These are phyloP conservation scores for Nitzschia sp. DNA, from an alignment of 108 stramenopile genomes.

Conservation along the genomic window DNA sequence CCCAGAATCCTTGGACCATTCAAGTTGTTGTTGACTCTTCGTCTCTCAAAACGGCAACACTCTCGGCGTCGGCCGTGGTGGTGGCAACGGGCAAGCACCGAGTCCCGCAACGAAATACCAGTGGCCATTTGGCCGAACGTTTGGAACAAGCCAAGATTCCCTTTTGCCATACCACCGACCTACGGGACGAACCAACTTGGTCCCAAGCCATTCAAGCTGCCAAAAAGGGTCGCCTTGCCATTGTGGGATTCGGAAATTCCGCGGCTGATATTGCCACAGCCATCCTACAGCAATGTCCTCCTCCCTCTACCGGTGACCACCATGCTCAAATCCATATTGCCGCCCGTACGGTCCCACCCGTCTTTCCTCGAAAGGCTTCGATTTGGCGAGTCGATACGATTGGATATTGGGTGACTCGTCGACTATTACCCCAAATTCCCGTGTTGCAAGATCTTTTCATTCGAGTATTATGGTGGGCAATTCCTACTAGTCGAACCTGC, in stretches of 20 bases:
- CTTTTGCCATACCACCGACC: background rate
- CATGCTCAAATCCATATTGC: constrained; percentile 39
- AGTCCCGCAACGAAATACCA: constrained; percentile 27
- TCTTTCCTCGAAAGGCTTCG: constrained; percentile 38
- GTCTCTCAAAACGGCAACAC: background rate
- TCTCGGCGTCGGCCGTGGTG: constrained; percentile 38
- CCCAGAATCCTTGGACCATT: constrained; percentile 32
- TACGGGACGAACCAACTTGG: background rate
- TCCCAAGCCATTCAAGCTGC: constrained; percentile 24
- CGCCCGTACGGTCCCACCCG: constrained; percentile 48
- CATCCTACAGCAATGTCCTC: constrained; percentile 31
- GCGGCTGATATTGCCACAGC: constrained; percentile 39
- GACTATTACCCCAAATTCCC: constrained; percentile 26
- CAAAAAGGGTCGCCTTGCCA: constrained; percentile 28
- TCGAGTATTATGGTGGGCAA: constrained; percentile 23
- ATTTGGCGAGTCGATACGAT: constrained; percentile 48
- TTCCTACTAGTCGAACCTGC: constrained; percentile 37
- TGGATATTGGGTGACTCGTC: constrained; percentile 30
- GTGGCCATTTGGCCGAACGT: constrained; percentile 33
- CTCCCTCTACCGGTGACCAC: background rate
- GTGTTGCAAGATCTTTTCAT: constrained; percentile 38
- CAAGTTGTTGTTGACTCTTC: background rate
- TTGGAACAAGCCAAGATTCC: constrained; percentile 14
- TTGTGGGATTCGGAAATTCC: constrained; percentile 53
- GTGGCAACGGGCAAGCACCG: constrained; percentile 56